phyloP scores from a whole-genome alignment of 2,329 filamentous ascomycete species.

The Fonsecaea multimorphosa region DNA sequence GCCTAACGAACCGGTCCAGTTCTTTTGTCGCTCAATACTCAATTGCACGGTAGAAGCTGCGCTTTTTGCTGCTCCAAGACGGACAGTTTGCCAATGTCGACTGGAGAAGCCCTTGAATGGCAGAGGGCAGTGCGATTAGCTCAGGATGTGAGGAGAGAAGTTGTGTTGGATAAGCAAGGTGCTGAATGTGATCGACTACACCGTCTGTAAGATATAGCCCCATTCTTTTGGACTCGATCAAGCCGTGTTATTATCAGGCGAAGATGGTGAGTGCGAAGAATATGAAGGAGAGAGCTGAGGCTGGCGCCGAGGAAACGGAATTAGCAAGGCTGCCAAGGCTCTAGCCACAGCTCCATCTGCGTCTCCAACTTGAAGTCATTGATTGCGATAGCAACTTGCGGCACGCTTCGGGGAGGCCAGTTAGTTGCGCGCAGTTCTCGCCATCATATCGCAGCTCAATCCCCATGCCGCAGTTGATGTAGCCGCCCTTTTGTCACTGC shows the following conservation, averaged over 20 bases:
- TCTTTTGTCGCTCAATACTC: background rate
- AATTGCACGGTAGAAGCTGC: background rate
- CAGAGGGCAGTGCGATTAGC: background rate
- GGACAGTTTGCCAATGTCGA: background rate
- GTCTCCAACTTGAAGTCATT: conserved; percentile 18
- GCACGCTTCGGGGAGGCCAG: background rate
- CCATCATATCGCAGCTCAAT: conserved; percentile 16
- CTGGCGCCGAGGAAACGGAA: background rate
- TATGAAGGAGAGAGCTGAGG: background rate
- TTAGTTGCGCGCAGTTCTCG: background rate
- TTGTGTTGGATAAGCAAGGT: background rate
- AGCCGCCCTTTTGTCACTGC: conserved; percentile 2
- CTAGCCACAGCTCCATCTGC: conserved; percentile 4
- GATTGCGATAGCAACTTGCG: conserved; percentile 15
- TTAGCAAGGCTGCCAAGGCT: conserved; percentile 5
- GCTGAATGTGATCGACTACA: no score
- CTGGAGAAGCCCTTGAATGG: background rate
- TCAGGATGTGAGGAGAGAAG: background rate
- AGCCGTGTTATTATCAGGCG: background rate
- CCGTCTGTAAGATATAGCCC: background rate
- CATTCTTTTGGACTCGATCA: background rate
- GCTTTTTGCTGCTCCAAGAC: background rate
- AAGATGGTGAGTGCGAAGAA: background rate
- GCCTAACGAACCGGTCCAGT: background rate
- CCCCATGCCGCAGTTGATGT: conserved; percentile 21